Evolutionary conservation across 2,329 filamentous ascomycete genomes (phyloP), one percentile per base, ranked within the genome.

Genomic region (Cytospora piceae): DNA sequence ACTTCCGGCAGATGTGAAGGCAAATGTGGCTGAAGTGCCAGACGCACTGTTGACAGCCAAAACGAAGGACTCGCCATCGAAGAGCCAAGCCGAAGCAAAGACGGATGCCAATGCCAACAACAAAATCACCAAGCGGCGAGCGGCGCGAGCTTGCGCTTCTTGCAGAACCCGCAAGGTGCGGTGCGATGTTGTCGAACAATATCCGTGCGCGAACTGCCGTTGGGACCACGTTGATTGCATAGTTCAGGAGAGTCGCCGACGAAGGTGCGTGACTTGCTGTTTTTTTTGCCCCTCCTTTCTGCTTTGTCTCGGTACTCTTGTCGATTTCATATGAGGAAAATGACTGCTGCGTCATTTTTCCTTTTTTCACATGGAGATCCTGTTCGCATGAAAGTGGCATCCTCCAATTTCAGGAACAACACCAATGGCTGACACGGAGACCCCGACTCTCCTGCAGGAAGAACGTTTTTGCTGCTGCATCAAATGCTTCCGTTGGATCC

Each of bases 181-280:
- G 65, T 97, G 94, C 81, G 94, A 97, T 80, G 93, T 97, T 64
- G 93, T 95, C 66, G 93, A 96, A 77, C 90, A 90, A 58, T 90
- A 90, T 53, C 93, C 93, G 1, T 96, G 93, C 77, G 93, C 91
- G 64, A 96, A 96, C 77, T 96, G 93, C 79, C 84, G 91, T 69
- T 86, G 91, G 80, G 90, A 93, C 76, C 88, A 91, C 74, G 89
- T 93, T 66, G 88, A 92, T 75, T 93, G 90, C 78, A 82, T 90
- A 63, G 87, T 92, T 29, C 89, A 90, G 70, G 89, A 96, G 77
- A 94, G 91, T 80, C 92, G 93, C 72, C 87, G 93, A 73, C 90
- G 93, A 84, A 93, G 92, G 90, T 93, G 79, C 86, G 90, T 49
- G 5, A 4, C 17, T 87, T 55, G 29, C 17, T 39, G 29, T 32